Evolutionary conservation across 768 basidiomycete genomes (phyloP).

Genomic region (Kwoniella botswanensis): DNA sequence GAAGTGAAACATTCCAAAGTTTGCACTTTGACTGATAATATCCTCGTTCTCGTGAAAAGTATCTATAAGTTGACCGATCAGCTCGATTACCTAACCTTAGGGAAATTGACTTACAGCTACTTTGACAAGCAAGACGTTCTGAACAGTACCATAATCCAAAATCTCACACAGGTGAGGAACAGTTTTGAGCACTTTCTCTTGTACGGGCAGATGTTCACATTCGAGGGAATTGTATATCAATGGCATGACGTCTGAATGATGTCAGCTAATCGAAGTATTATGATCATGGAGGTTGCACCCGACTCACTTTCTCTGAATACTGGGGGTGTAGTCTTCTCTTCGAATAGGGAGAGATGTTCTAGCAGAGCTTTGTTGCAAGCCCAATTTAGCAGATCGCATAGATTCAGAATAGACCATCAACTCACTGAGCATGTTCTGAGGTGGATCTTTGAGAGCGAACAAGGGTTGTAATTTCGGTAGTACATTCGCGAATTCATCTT

Average conservation of each 20-base stretch:
- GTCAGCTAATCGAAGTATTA: background rate
- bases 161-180: slow-evolving; percentile 90
- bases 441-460: slow-evolving; percentile 89
- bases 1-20: slow-evolving; percentile 57
- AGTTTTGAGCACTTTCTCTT: slow-evolving; percentile 82
- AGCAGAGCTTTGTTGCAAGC: slow-evolving; percentile 63
- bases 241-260: slow-evolving; percentile 80
- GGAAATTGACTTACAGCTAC: slow-evolving; percentile 72
- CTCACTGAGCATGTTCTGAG: slow-evolving; percentile 86
- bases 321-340: slow-evolving; percentile 82
- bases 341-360: slow-evolving; percentile 84
- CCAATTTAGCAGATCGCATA: too few relatives aligned
- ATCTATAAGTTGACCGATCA: slow-evolving; percentile 63
- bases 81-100: background rate
- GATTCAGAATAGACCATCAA: too few relatives aligned
- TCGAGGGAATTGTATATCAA: slow-evolving; percentile 95
- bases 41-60: slow-evolving; percentile 89
- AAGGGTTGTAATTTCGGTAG: slow-evolving; percentile 87
- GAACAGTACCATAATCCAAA: slow-evolving; percentile 94
- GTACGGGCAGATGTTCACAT: slow-evolving; percentile 88
- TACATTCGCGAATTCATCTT: slow-evolving; percentile 81
- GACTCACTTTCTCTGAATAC: slow-evolving; percentile 86
- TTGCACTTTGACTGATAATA: slow-evolving; percentile 83
- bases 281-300: background rate
- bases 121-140: slow-evolving; percentile 83